Percentiles rank a stretch among this genome's conserved stretches.
phyloP scores from a whole-genome alignment of 2,329 filamentous ascomycete genomes.

The Ophiobolus disseminans region DNA sequence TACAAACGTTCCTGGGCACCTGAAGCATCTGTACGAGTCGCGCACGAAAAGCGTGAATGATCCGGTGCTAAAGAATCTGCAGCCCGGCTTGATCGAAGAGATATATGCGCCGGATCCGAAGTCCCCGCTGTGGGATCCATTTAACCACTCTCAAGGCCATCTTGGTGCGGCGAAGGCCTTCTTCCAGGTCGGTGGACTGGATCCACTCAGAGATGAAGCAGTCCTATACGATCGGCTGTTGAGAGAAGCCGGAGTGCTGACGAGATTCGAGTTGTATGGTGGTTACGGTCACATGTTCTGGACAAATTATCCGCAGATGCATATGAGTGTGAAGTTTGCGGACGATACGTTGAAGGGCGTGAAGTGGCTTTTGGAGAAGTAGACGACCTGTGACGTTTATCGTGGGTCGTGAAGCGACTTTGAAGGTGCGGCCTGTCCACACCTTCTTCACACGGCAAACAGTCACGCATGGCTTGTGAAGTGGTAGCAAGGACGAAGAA shows the following conservation, averaged over 20 bases:
- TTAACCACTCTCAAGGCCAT: constrained; percentile 46
- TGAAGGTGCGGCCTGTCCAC: too few species aligned
- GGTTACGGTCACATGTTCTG: constrained; percentile 55
- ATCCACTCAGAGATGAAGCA: constrained; percentile 59
- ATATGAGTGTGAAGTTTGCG: constrained; percentile 32
- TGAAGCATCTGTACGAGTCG: constrained; percentile 51
- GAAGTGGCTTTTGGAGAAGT: constrained; percentile 37
- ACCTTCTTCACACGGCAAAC: too few species aligned
- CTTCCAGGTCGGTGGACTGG: constrained; percentile 58
- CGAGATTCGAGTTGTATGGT: constrained; percentile 52
- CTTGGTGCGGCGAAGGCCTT: constrained; percentile 53
- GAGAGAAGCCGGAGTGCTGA: constrained; percentile 47
- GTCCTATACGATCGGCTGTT: constrained; percentile 55
- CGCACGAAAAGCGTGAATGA: constrained; percentile 35
- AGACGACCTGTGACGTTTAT: background rate
- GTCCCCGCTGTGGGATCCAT: constrained; percentile 41
- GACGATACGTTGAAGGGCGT: constrained; percentile 37
- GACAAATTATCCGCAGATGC: constrained; percentile 42
- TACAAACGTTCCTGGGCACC: constrained; percentile 50
- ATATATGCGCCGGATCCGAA: constrained; percentile 37
- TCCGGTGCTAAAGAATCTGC: constrained; percentile 29
- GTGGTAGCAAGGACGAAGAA: too few species aligned
- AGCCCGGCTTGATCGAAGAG: constrained; percentile 15
- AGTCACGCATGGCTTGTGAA: too few species aligned
- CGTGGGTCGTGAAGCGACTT: too few species aligned